Conservation (phyloP, 352 stramenopile genomes). For the Plasmopara muralis region DNA sequence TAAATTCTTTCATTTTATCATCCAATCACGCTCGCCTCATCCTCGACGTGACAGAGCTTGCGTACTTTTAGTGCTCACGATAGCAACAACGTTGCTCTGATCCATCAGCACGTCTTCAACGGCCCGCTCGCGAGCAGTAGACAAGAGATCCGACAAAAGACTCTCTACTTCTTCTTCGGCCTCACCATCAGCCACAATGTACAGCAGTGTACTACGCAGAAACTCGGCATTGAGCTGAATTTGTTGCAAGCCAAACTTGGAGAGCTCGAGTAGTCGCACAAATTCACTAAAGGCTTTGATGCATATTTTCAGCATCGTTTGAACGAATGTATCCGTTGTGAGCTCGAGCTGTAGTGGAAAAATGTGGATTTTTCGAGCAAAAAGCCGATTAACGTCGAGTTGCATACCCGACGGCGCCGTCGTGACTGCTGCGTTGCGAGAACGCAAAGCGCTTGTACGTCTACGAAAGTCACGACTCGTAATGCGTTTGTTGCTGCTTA, state of each 20-base stretch:
- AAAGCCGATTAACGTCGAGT: conserved; percentile 79
- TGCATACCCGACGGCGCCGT: conserved; percentile 44
- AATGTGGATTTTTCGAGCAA: conserved; percentile 66
- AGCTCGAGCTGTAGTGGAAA: conserved; percentile 45
- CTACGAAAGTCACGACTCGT: conserved; percentile 59
- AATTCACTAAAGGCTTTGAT: conserved; percentile 73
- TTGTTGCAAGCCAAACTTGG: conserved; percentile 66
- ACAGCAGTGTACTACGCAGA: conserved; percentile 41
- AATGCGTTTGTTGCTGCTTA: conserved; percentile 36
- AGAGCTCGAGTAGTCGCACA: conserved; percentile 52
- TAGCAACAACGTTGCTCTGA: conserved; percentile 71
- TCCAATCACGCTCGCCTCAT: conserved; percentile 4
- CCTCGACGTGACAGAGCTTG: conserved; percentile 55
- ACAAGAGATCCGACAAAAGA: conserved; percentile 67
- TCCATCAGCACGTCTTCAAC: conserved; percentile 72
- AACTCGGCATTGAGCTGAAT: conserved; percentile 80
- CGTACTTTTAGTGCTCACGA: conserved; percentile 76
- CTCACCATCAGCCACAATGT: conserved; percentile 38
- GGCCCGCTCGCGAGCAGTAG: conserved; percentile 62
- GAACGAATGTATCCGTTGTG: conserved; percentile 56
- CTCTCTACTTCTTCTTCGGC: conserved; percentile 64
- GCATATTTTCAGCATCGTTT: conserved; percentile 67
- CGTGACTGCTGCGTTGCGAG: conserved; percentile 34
- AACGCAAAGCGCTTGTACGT: conserved; percentile 46
- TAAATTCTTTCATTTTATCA: too few relatives aligned